Percentiles rank a stretch among this genome's conserved stretches.
These are phyloP conservation scores for Boechera divaricarpa DNA, from an alignment of 345 rosid species.

Conservation along the genomic window DNA sequence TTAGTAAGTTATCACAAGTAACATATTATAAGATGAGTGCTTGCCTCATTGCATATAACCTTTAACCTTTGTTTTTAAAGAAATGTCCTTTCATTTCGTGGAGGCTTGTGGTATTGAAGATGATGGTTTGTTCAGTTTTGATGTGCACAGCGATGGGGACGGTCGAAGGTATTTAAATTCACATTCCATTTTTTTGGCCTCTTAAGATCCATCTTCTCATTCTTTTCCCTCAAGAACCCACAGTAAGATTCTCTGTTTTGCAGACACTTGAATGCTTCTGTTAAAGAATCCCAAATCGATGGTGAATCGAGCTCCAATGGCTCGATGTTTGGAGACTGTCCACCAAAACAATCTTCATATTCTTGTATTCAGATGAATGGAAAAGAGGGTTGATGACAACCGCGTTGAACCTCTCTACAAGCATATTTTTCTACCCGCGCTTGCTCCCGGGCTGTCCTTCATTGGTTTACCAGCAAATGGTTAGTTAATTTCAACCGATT, in stretches of 20 bases:
- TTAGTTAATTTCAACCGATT: background rate
- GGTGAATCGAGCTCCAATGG: slow-evolving; percentile 66
- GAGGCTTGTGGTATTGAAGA: slow-evolving; percentile 88
- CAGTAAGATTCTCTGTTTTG: slow-evolving; percentile 30
- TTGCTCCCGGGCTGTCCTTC: slow-evolving; percentile 77
- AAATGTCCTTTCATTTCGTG: slow-evolving; percentile 32
- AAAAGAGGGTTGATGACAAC: slow-evolving; percentile 67
- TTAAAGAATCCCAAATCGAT: slow-evolving; percentile 52
- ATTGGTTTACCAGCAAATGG: slow-evolving; percentile 76
- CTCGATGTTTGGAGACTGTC: slow-evolving; percentile 58
- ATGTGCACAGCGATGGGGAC: slow-evolving; percentile 83
- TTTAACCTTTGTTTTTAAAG: slow-evolving; percentile 9
- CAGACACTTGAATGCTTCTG: slow-evolving; percentile 74
- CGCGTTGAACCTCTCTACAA: slow-evolving; percentile 76
- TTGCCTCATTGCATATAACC: background rate
- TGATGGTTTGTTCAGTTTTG: slow-evolving; percentile 83
- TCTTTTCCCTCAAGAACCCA: slow-evolving; percentile 24
- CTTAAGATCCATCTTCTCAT: slow-evolving; percentile 8
- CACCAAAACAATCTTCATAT: slow-evolving; percentile 63
- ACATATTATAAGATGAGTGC: background rate
- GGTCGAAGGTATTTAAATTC: slow-evolving; percentile 65
- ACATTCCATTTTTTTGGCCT: background rate
- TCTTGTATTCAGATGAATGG: slow-evolving; percentile 88
- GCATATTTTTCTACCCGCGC: slow-evolving; percentile 66
- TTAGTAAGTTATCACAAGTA: background rate